Base-by-base conservation (phyloP, 176 grass and related monocot genomes). In the Oryza glumipatula region DNA sequence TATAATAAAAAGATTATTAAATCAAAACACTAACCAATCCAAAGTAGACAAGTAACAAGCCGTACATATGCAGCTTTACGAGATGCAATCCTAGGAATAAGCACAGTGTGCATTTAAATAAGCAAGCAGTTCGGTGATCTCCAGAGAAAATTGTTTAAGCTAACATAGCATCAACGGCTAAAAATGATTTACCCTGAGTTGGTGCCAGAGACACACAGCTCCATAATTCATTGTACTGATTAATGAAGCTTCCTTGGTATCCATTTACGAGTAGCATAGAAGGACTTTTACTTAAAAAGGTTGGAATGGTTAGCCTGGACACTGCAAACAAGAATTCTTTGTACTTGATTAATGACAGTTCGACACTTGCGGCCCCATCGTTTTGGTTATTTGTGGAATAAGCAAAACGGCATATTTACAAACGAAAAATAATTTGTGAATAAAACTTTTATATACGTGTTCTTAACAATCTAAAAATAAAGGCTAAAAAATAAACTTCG, bases 1-100 rank as follows among this genome's bases (percentile, higher is more conserved):
- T 67, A 47, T 38, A 38, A 22, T 9, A 82, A 46, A 69, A 68
- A 41, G 12, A 45, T 1, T 14, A 80, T 74, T 89, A 81, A 83
- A 87, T 12, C 70, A 83, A 43, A 87, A 38, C 70, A 84, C 70
- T 71, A 87, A 49, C 76, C 85, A 87, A 84, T 84, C 85, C 70
- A 65, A 65, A 76, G 52, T 72, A 76, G 81, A 84, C 82, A 91
- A 60, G 89, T 83, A 74, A 26, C 68, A 22, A 6, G 14, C 69
- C 49, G 75, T 83, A 87, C 84, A 64, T 49, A 51, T 79, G 80
- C 68, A 87, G 74, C 41, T 83, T 90, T 83, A 83, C 84, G 22
- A 90, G 80, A 79, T 87, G 63, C 75, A 87, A 68, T 64, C 88
- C 80, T 87, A 39, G 84, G 48, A 86, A 66, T 63, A 83, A 68